Base-by-base conservation (phyloP, 805 yeast species). In the Saturnispora dispora region DNA sequence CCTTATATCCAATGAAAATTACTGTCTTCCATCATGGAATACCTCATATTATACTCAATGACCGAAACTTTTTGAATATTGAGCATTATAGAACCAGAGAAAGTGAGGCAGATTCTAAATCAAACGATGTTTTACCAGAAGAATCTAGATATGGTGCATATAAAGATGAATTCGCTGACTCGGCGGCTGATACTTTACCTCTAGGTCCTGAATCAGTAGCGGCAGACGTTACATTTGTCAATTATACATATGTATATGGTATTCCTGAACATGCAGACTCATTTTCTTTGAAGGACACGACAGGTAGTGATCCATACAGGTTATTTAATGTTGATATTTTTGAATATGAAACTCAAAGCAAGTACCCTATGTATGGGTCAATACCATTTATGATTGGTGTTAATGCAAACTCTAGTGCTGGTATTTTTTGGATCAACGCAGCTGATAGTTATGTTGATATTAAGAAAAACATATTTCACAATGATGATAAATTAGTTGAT, bases 181-280 rank as follows among this genome's bases (percentile, higher is more conserved):
- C 86, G 2, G 72, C 64, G 35, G 65, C 60, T 3, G 99, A 93
- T 63, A 68, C 73, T 3, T 57, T 85, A 11, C 88, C 89, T 7
- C 68, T 85, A 39, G 96, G 96, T 0, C 98, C 99, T 0, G 98
- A 93, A 65, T 79, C 96, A 0, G 74, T 93, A 25, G 96, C 84
- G 0, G 57, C 86, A 28, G 99, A 93, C 64, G 75, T 88, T 53
- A 68, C 79, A 0, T 82, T 93, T 57, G 62, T 67, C 3, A 82
- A 79, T 0, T 83, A 74, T 57, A 63, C 71, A 5, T 75, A 83
- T 60, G 85, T 88, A 1, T 93, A 79, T 64, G 99, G 99, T n/a
- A 85, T 93, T 43, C 98, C 99, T 0, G 99, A 93, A 66, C 99
- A 93, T 62, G 91, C 98, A 0, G 96, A 88, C 58, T 71, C 84